These are phyloP conservation scores for Aspergillus felis DNA, from an alignment of 2,329 filamentous ascomycete species.

Conservation along the genomic window DNA sequence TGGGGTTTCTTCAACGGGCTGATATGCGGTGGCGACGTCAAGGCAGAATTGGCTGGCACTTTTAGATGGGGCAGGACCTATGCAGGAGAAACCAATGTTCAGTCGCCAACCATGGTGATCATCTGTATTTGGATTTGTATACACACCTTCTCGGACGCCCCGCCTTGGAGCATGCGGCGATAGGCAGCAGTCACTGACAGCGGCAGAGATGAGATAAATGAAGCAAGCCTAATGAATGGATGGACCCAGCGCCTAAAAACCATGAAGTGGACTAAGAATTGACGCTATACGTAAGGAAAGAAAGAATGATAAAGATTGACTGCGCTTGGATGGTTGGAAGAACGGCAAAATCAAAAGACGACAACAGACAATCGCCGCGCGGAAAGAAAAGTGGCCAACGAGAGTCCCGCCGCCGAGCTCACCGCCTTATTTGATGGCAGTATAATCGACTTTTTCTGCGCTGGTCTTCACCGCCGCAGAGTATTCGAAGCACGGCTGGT, in stretches of 20 bases:
- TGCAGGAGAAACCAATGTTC: neutral
- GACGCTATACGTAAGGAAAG: neutral
- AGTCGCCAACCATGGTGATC: neutral
- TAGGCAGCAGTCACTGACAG: neutral
- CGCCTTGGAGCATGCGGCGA: conserved; percentile 13
- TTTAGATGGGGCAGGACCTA: neutral
- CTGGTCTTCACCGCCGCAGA: conserved; percentile 1
- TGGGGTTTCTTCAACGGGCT: neutral
- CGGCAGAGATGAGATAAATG: conserved; percentile 1
- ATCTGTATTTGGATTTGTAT: neutral
- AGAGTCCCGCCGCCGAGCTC: conserved; percentile 1
- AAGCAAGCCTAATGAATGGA: neutral
- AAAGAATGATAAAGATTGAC: neutral
- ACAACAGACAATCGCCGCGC: neutral
- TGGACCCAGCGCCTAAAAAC: conserved; percentile 1
- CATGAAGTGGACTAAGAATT: neutral
- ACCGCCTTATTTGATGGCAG: conserved; percentile 25
- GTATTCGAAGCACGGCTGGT: neutral
- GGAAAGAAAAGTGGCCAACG: neutral
- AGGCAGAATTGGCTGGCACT: neutral
- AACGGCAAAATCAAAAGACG: conserved; percentile 2
- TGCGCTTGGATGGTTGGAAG: neutral
- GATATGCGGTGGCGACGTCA: neutral
- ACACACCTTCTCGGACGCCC: conserved; percentile 14
- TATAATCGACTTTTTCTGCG: conserved; percentile 22